Base-by-base conservation (phyloP, 305 asterid genomes). In the Fraxinus platypoda region DNA sequence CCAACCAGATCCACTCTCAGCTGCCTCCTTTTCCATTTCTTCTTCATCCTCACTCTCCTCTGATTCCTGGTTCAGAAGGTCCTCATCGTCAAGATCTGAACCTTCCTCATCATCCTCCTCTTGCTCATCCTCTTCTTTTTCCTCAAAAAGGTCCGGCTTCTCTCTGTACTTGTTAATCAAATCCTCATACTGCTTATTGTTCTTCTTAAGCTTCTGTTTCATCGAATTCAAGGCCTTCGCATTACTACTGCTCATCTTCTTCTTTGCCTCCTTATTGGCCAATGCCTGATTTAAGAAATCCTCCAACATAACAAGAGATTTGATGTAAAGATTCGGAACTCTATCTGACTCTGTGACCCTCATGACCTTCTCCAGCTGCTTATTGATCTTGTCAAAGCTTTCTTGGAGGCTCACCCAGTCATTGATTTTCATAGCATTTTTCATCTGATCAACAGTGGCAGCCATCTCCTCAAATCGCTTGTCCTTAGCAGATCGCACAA, bases 121-220 rank as follows among this genome's bases (percentile, higher is more conserved):
- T 38, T 88, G 91, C 35, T 91, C 93, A 25, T 88, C 93, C 83
- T 91, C 95, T 64, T 79, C 89, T 74, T 89, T 89, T 35, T 90
- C 94, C 83, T 90, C 94, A 30, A 89, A 90, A 23, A 89, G 88
- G 35, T 89, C 92, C 1, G 99, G 99, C 82, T 91, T 92, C 84
- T 93, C 98, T 88, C 97, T 88, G 64, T 91, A 91, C 87, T 89
- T 90, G 81, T 84, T 90, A 81, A 96, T 93, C 90, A 87, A 9
- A 43, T 96, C 98, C 90, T 96, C 99, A 62, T 93, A 94, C 81
- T 81, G 90, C 86, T 90, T 93, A 79, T 96, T 96, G 83, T 93
- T 96, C 90, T 96, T 96, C 88, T 96, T 96, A 74, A 96, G 76
- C 87, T 94, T 96, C 88, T 96, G 99, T 79, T 93, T 96, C 99